A percentile compares a stretch with the other conserved stretches of the same genome.
These are phyloP conservation scores for Calonectria naviculata DNA, from an alignment of 2,329 filamentous ascomycete species.

Conservation along the genomic window DNA sequence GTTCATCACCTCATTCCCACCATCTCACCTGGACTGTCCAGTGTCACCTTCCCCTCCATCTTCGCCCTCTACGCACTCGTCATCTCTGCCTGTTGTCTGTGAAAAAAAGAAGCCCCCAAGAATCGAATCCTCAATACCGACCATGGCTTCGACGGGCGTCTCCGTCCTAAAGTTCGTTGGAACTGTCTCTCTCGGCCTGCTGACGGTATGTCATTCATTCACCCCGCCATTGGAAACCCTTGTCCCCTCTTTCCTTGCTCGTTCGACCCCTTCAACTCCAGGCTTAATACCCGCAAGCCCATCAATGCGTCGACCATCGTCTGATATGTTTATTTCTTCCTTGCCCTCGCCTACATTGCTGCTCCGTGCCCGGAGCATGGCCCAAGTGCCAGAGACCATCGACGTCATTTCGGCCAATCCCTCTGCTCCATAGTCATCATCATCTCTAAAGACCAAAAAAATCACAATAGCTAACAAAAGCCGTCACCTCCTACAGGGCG, in stretches of 20 bases:
- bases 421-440: slow-evolving; percentile 8
- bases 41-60: slow-evolving; percentile 4
- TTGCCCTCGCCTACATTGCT: background rate
- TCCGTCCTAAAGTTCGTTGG: slow-evolving; percentile 92
- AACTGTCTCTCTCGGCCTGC: slow-evolving; percentile 85
- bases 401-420: slow-evolving; percentile 1
- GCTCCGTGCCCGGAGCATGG: background rate
- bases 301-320: background rate
- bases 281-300: background rate
- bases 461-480: slow-evolving; percentile 22
- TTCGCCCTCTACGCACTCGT: slow-evolving; percentile 14
- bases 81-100: background rate
- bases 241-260: background rate
- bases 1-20: slow-evolving; percentile 28
- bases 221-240: slow-evolving; percentile 1
- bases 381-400: background rate
- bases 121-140: background rate
- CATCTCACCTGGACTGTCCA: background rate
- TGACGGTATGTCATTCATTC: slow-evolving; percentile 75
- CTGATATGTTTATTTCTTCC: background rate
- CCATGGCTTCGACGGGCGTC: slow-evolving; percentile 76
- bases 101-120: background rate
- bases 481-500: slow-evolving; percentile 68
- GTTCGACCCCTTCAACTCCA: background rate
- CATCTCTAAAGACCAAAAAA: background rate